These are phyloP conservation scores for Aaosphaeria pasadenensis DNA, from an alignment of 2,329 filamentous ascomycete genomes.

Conservation along the genomic window DNA sequence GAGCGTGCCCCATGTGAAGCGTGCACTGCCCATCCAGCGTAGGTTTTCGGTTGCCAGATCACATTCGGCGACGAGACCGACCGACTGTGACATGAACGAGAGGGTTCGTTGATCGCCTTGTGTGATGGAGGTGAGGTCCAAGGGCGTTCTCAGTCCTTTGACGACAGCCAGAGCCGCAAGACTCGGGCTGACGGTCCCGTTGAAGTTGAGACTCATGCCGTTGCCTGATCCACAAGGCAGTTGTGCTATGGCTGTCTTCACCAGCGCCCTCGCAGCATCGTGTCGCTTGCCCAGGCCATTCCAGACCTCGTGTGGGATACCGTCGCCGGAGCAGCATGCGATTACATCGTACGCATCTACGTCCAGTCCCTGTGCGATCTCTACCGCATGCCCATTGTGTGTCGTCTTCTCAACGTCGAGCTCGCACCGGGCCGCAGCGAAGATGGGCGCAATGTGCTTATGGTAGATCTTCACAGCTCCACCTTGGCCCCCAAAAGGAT, in stretches of 20 bases:
- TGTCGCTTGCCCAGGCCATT: conserved; percentile 79
- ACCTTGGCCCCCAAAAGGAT: conserved; percentile 86
- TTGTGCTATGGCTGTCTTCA: conserved; percentile 76
- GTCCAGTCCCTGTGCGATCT: conserved; percentile 73
- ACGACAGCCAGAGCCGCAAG: conserved; percentile 78
- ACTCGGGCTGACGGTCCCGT: conserved; percentile 73
- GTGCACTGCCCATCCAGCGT: conserved; percentile 84
- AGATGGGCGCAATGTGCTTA: conserved; percentile 73
- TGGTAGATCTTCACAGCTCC: conserved; percentile 70
- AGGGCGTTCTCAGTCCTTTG: conserved; percentile 78
- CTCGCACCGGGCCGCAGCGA: conserved; percentile 75
- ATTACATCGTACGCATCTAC: conserved; percentile 80
- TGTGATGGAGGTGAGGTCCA: conserved; percentile 86
- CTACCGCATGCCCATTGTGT: conserved; percentile 72
- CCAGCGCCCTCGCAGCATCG: conserved; percentile 72
- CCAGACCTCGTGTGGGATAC: conserved; percentile 88
- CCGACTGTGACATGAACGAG: conserved; percentile 86
- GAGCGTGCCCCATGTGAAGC: conserved; percentile 85
- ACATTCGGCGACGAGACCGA: conserved; percentile 85
- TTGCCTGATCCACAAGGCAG: conserved; percentile 94
- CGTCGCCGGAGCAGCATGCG: conserved; percentile 87
- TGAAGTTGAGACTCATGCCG: conserved; percentile 85
- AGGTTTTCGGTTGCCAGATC: conserved; percentile 89
- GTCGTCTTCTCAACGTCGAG: conserved; percentile 72
- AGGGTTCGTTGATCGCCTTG: conserved; percentile 72